A percentile compares a stretch with the other conserved stretches of the same genome.
Evolutionary conservation across 2,329 filamentous ascomycete species (phyloP).

Genomic region (Helminthosporium solani): DNA sequence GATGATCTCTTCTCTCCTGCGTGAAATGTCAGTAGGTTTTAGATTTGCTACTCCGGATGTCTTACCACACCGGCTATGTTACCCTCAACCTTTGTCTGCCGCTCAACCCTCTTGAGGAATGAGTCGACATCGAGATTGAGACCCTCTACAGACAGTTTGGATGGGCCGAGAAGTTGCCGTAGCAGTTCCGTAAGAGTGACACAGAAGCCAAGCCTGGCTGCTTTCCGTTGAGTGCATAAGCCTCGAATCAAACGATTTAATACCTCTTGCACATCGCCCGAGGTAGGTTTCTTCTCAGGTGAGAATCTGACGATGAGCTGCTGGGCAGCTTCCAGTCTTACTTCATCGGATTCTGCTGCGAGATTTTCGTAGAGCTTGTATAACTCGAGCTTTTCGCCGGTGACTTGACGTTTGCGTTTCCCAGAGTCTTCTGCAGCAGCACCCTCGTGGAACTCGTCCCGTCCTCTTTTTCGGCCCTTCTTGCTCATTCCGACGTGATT

Average conservation of each 20-base stretch:
- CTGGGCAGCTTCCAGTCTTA: slow-evolving; percentile 48
- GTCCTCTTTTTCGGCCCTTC: slow-evolving; percentile 31
- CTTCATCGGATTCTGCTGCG: slow-evolving; percentile 47
- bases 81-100: slow-evolving; percentile 53
- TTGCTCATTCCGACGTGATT: slow-evolving; percentile 20
- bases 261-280: slow-evolving; percentile 42
- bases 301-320: slow-evolving; percentile 47
- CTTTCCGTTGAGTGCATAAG: slow-evolving; percentile 85
- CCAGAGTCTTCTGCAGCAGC: slow-evolving; percentile 21
- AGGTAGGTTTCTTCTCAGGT: slow-evolving; percentile 38
- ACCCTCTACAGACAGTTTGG: slow-evolving; percentile 28
- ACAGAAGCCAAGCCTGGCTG: slow-evolving; percentile 84
- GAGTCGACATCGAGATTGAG: slow-evolving; percentile 43
- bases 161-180: slow-evolving; percentile 63
- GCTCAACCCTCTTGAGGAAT: slow-evolving; percentile 54
- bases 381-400: slow-evolving; percentile 45
- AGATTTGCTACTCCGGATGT: neutral
- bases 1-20: slow-evolving; percentile 81
- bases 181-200: slow-evolving; percentile 82
- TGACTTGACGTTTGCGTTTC: slow-evolving; percentile 40
- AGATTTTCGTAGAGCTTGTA: slow-evolving; percentile 50
- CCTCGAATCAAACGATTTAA: slow-evolving; percentile 70
- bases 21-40: slow-evolving; percentile 39
- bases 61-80: slow-evolving; percentile 57
- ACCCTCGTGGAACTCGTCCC: slow-evolving; percentile 20